These are phyloP conservation scores for Trypanosomatidae sp. DNA, from an alignment of 208 protist species.

Conservation along the genomic window DNA sequence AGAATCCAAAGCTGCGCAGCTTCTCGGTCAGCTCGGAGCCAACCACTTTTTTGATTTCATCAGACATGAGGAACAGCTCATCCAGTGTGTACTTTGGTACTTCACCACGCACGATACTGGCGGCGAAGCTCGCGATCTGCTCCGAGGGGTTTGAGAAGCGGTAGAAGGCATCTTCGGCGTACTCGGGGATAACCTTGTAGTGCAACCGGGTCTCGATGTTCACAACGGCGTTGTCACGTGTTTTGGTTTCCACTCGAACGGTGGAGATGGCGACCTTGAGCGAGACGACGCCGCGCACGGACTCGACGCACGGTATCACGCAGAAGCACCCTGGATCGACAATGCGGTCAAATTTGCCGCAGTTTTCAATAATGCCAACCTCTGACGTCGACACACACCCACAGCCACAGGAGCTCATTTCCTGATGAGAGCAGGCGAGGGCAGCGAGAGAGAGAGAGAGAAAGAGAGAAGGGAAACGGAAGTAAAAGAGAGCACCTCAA, in stretches of 20 bases:
- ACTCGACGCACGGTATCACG: constrained; percentile 48
- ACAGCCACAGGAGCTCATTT: constrained; percentile 32
- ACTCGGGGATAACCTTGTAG: constrained; percentile 57
- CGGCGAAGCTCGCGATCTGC: constrained; percentile 75
- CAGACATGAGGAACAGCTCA: constrained; percentile 65
- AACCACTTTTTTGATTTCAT: constrained; percentile 67
- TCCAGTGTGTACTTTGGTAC: constrained; percentile 84
- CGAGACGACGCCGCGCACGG: constrained; percentile 45
- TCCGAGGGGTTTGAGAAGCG: constrained; percentile 56
- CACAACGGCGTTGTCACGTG: constrained; percentile 80
- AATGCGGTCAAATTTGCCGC: constrained; percentile 52
- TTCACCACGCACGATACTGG: constrained; percentile 65
- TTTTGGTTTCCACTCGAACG: constrained; percentile 75
- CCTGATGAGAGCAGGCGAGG: not conserved
- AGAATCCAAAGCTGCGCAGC: constrained; percentile 63
- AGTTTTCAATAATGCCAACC: constrained; percentile 66
- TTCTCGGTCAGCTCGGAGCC: constrained; percentile 57
- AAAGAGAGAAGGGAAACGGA: not conserved
- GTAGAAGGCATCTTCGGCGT: constrained; percentile 60
- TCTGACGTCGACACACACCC: constrained; percentile 59
- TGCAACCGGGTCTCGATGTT: constrained; percentile 45
- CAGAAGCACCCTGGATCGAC: constrained; percentile 56
- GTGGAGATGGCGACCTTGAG: constrained; percentile 43
- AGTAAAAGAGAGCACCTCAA: not conserved
- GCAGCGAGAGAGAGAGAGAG: not conserved